Evolutionary conservation across 305 asterid genomes (phyloP).

Genomic region (Solanum aculeatissimum): DNA sequence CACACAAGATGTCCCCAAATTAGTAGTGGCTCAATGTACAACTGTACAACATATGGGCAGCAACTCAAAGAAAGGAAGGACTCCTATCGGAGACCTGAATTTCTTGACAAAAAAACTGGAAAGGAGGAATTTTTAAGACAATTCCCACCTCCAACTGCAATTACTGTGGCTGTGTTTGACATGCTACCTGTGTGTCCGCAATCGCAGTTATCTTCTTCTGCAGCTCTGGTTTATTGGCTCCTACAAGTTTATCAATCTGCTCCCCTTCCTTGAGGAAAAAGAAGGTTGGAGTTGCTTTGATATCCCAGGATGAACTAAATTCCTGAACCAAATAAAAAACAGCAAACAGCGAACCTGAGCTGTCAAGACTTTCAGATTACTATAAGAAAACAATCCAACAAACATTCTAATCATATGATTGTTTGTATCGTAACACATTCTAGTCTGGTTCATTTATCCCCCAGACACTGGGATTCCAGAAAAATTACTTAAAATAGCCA

Average conservation of each 20-base stretch:
- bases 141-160: neutral
- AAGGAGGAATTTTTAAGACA: neutral
- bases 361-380: neutral
- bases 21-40: neutral
- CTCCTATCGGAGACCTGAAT: neutral
- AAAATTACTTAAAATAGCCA: neutral
- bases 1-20: neutral
- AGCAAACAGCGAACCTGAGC: neutral
- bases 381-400: neutral
- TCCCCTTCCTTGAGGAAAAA: slow-evolving; percentile 84
- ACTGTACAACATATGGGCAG: neutral
- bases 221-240: slow-evolving; percentile 93
- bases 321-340: slow-evolving; percentile 35
- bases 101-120: neutral
- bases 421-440: neutral
- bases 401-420: neutral
- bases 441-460: neutral
- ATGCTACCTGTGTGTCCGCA: slow-evolving; percentile 30
- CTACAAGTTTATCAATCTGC: slow-evolving; percentile 85
- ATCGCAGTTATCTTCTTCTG: slow-evolving; percentile 65
- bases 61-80: neutral
- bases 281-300: slow-evolving; percentile 98
- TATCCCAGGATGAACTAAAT: slow-evolving; percentile 91
- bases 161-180: slow-evolving; percentile 11
- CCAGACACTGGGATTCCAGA: neutral